These are phyloP conservation scores for Sporisorium iseilematis-ciliati DNA, from an alignment of 1,284 basidiomycete species.

Conservation along the genomic window DNA sequence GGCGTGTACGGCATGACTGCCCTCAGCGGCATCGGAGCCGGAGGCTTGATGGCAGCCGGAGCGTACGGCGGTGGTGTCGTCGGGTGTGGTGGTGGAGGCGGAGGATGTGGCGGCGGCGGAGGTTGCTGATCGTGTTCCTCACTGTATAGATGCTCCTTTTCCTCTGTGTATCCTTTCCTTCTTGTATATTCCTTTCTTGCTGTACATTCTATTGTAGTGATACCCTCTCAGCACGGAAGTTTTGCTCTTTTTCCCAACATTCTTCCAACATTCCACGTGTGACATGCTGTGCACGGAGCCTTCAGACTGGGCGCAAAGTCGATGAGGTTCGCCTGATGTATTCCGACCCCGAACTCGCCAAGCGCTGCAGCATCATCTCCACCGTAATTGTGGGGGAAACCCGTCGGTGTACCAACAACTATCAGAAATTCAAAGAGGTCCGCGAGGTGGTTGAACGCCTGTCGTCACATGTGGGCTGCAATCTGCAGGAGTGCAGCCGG, in stretches of 20 bases:
- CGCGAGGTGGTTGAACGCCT: neutral
- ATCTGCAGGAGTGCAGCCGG: neutral
- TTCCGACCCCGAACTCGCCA: neutral
- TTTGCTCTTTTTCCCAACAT: too few relatives aligned
- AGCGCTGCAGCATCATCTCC: neutral
- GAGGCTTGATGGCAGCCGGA: constrained; percentile 13
- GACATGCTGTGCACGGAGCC: neutral
- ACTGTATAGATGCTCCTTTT: neutral
- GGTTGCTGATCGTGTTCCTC: neutral
- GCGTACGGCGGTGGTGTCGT: constrained; percentile 9
- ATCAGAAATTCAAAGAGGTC: neutral
- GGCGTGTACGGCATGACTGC: constrained; percentile 37
- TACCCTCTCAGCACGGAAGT: too few relatives aligned
- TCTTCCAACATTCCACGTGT: neutral
- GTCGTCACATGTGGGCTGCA: neutral
- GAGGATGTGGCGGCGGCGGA: constrained; percentile 15
- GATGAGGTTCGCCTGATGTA: neutral
- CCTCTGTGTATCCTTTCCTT: neutral
- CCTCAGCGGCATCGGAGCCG: constrained; percentile 19
- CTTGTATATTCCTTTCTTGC: too few relatives aligned
- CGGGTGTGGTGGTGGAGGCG: constrained; percentile 20
- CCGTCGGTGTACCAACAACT: too few relatives aligned
- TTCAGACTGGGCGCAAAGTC: neutral
- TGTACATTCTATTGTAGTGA: too few relatives aligned
- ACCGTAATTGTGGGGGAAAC: neutral